Conservation (phyloP, 176 grass and related monocot genomes). For the Musa schizocarpa region DNA sequence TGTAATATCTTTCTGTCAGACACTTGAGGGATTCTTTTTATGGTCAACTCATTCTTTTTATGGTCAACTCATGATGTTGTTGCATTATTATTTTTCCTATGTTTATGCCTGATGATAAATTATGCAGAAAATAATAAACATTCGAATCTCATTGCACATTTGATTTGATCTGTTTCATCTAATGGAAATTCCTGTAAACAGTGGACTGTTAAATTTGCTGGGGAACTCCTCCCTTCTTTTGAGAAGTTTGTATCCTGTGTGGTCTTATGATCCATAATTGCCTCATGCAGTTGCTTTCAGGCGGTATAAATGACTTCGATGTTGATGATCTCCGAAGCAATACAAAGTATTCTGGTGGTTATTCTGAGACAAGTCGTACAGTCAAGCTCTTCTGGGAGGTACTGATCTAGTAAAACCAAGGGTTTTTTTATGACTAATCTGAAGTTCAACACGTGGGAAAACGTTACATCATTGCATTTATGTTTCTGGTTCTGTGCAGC, state of each 20-base stretch:
- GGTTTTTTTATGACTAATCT: too few species aligned
- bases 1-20: background rate
- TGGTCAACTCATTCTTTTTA: background rate
- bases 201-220: background rate
- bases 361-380: slow-evolving; percentile 76
- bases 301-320: slow-evolving; percentile 72
- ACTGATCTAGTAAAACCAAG: background rate
- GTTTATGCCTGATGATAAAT: background rate
- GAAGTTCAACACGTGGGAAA: too few species aligned
- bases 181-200: background rate
- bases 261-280: slow-evolving; percentile 27
- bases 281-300: slow-evolving; percentile 76
- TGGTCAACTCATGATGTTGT: background rate
- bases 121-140: background rate
- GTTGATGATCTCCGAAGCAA: slow-evolving; percentile 75
- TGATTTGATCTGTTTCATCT: background rate
- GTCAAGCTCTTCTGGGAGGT: slow-evolving; percentile 99
- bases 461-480: too few species aligned
- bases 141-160: background rate
- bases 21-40: background rate
- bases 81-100: background rate
- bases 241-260: background rate
- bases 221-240: slow-evolving; percentile 3
- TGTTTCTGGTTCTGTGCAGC: too few species aligned
- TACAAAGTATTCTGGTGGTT: slow-evolving; percentile 96